phyloP scores from a whole-genome alignment of 176 grass and related monocot species.

The Oryza glaberrima region DNA sequence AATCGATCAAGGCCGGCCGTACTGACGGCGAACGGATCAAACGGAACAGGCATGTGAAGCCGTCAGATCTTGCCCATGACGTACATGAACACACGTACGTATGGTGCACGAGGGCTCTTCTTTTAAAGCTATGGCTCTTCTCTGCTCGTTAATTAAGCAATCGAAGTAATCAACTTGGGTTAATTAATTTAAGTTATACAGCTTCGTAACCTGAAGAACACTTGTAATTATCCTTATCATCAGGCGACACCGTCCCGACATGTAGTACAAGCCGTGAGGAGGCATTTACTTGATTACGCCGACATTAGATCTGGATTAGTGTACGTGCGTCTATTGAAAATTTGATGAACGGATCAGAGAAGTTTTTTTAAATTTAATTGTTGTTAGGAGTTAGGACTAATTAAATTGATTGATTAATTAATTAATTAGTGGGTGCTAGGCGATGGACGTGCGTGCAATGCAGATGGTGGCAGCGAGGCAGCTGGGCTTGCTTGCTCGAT shows the following conservation, averaged over 20 bases:
- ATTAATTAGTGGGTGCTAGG: not conserved
- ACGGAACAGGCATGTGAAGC: slow-evolving; percentile 5
- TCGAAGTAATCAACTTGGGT: not conserved
- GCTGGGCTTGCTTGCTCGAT: not conserved
- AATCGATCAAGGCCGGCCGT: not conserved
- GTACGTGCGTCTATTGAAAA: slow-evolving; percentile 45
- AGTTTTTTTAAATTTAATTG: not conserved
- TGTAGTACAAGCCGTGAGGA: not conserved
- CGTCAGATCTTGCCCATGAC: slow-evolving; percentile 27
- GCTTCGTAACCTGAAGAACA: not conserved
- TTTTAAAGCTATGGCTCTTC: not conserved
- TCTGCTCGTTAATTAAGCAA: not conserved
- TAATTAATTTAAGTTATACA: not conserved
- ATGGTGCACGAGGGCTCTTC: not conserved
- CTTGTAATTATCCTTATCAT: not conserved
- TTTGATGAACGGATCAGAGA: not conserved
- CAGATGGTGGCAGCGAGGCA: slow-evolving; percentile 15
- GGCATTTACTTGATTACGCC: slow-evolving; percentile 1
- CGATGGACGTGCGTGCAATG: slow-evolving; percentile 23
- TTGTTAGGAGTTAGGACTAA: not conserved
- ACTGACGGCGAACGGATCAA: not conserved
- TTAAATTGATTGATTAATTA: not conserved
- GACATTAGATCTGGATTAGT: slow-evolving; percentile 42
- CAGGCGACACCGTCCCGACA: slow-evolving; percentile 45
- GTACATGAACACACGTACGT: slow-evolving; percentile 17